Evolutionary conservation across 2,329 filamentous ascomycete genomes (phyloP).

Genomic region (Aureobasidium vineae): DNA sequence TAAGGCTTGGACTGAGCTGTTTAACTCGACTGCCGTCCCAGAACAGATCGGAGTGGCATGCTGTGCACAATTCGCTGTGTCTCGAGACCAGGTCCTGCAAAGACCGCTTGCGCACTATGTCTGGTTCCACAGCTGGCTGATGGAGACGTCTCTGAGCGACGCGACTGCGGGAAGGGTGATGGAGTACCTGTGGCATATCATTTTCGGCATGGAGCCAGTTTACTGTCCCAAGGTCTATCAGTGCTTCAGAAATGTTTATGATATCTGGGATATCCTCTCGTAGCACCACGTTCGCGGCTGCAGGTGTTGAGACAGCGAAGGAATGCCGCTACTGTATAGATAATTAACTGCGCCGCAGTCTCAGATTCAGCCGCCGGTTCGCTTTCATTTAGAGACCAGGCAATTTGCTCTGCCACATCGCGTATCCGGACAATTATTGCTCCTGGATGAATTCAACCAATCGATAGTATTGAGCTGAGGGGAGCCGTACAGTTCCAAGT

Average conservation of each 20-base stretch:
- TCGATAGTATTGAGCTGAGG: slow-evolving; percentile 7
- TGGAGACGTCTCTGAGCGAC: slow-evolving; percentile 24
- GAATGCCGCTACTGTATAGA: slow-evolving; percentile 16
- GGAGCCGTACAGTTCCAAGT: background rate
- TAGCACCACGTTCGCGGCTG: background rate
- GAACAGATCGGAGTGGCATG: slow-evolving; percentile 51
- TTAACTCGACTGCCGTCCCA: slow-evolving; percentile 45
- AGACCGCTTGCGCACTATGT: slow-evolving; percentile 51
- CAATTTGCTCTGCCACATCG: background rate
- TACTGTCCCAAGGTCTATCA: slow-evolving; percentile 13
- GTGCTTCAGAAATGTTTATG: slow-evolving; percentile 19
- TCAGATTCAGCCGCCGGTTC: background rate
- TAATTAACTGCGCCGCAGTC: background rate
- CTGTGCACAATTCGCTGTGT: slow-evolving; percentile 57
- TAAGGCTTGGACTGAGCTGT: slow-evolving; percentile 51
- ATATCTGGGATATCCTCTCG: slow-evolving; percentile 7
- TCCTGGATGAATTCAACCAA: background rate
- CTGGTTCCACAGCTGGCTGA: slow-evolving; percentile 36
- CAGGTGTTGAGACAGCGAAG: background rate
- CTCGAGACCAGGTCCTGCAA: slow-evolving; percentile 48
- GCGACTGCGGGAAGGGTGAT: slow-evolving; percentile 20
- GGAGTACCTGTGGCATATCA: slow-evolving; percentile 29
- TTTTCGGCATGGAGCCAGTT: slow-evolving; percentile 21
- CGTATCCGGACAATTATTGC: background rate
- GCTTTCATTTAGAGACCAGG: background rate